These are phyloP conservation scores for Tremellales sp. DNA, from an alignment of 1,284 basidiomycete species.

Conservation along the genomic window DNA sequence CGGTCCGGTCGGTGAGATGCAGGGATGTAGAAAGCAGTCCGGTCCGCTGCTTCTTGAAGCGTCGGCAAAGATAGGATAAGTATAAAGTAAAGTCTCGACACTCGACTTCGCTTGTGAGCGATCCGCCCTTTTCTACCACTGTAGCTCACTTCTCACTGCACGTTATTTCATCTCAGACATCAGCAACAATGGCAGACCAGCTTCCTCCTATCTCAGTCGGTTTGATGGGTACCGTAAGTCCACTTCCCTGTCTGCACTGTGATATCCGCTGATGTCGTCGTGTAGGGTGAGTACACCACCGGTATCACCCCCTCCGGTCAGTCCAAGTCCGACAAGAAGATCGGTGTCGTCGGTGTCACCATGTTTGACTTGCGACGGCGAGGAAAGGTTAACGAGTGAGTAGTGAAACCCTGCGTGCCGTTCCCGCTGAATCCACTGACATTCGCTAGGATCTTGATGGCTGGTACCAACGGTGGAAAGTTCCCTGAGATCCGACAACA, in stretches of 20 bases:
- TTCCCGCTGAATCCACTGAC: background rate
- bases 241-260: background rate
- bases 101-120: too few species aligned
- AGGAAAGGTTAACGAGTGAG: conserved; percentile 62
- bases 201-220: conserved; percentile 41
- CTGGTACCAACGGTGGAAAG: conserved; percentile 49
- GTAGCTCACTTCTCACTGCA: too few species aligned
- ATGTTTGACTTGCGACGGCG: conserved; percentile 82
- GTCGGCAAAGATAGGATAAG: too few species aligned
- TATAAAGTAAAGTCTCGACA: too few species aligned
- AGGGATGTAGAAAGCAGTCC: too few species aligned
- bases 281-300: conserved; percentile 70
- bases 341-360: conserved; percentile 75
- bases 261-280: background rate
- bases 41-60: too few species aligned
- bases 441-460: conserved; percentile 40
- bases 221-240: conserved; percentile 46
- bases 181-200: background rate
- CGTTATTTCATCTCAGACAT: too few species aligned
- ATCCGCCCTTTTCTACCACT: too few species aligned
- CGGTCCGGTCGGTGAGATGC: too few species aligned
- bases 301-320: conserved; percentile 87
- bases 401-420: background rate
- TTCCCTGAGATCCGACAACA: conserved; percentile 80
- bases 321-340: conserved; percentile 92